Conservation (phyloP, 257 asterid species). For the Petunia axillaris region DNA sequence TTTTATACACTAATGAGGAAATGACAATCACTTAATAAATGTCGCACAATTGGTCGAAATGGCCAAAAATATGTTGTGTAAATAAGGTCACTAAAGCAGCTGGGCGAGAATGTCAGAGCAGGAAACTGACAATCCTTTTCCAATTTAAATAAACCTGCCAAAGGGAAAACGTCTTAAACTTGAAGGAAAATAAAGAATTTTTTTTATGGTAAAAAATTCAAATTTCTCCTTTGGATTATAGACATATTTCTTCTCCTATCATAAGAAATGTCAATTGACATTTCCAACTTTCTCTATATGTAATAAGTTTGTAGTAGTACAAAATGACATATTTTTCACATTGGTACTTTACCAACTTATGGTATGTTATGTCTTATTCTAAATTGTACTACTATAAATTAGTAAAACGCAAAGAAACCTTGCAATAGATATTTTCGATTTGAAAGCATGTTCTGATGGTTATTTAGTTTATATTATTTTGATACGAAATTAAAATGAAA, state of each 20-base stretch:
- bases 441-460: background rate
- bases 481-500: background rate
- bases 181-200: background rate
- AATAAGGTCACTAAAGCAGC: background rate
- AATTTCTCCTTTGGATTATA: too few species aligned
- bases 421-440: background rate
- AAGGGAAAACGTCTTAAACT: background rate
- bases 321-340: background rate
- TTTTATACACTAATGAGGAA: background rate
- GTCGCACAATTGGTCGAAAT: background rate
- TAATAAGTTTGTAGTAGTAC: background rate
- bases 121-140: background rate
- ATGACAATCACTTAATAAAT: background rate
- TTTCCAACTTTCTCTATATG: background rate
- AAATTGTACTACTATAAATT: background rate
- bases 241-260: too few species aligned
- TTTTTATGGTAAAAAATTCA: too few species aligned
- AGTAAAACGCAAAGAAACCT: background rate
- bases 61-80: background rate
- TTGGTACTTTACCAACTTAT: background rate
- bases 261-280: background rate
- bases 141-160: background rate
- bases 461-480: background rate
- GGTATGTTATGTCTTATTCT: background rate
- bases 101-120: slow-evolving; percentile 13